A percentile compares a stretch with the other conserved stretches of the same genome.
phyloP scores from a whole-genome alignment of 495 filamentous ascomycete species.

The Neurospora sp. region DNA sequence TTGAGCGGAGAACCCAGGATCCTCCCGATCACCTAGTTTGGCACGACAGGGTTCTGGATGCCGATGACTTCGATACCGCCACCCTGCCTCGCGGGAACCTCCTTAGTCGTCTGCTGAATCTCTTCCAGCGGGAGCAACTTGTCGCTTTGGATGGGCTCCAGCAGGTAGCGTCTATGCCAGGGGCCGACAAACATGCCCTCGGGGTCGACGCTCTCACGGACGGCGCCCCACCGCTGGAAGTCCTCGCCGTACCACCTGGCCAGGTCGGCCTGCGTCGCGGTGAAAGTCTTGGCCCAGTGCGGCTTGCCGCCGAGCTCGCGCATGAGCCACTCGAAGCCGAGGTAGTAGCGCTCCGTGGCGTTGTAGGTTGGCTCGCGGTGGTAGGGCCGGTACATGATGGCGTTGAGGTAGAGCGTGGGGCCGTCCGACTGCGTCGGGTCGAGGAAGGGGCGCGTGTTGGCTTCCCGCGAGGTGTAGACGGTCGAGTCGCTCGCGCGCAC shows the following conservation, averaged over 20 bases:
- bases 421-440: slow-evolving; percentile 55
- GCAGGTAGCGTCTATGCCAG: slow-evolving; percentile 72
- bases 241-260: slow-evolving; percentile 40
- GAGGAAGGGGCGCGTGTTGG: slow-evolving; percentile 57
- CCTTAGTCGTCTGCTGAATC: slow-evolving; percentile 11
- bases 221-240: slow-evolving; percentile 53
- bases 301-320: slow-evolving; percentile 78
- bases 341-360: slow-evolving; percentile 61
- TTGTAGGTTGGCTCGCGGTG: slow-evolving; percentile 66
- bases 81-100: background rate
- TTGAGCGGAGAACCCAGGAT: background rate
- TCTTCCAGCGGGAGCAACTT: slow-evolving; percentile 29
- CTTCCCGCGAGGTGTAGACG: slow-evolving; percentile 21
- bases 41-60: slow-evolving; percentile 10
- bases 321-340: slow-evolving; percentile 96
- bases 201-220: slow-evolving; percentile 69
- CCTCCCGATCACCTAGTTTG: slow-evolving; percentile 9
- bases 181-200: slow-evolving; percentile 86
- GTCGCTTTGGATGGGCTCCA: slow-evolving; percentile 25
- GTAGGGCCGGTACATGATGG: slow-evolving; percentile 90
- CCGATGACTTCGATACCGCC: slow-evolving; percentile 23
- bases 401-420: slow-evolving; percentile 89
- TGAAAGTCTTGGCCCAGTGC: slow-evolving; percentile 97
- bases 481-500: slow-evolving; percentile 77
- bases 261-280: slow-evolving; percentile 47